These are phyloP conservation scores for Penicillium lividum DNA, from an alignment of 495 filamentous ascomycete genomes.

Conservation along the genomic window DNA sequence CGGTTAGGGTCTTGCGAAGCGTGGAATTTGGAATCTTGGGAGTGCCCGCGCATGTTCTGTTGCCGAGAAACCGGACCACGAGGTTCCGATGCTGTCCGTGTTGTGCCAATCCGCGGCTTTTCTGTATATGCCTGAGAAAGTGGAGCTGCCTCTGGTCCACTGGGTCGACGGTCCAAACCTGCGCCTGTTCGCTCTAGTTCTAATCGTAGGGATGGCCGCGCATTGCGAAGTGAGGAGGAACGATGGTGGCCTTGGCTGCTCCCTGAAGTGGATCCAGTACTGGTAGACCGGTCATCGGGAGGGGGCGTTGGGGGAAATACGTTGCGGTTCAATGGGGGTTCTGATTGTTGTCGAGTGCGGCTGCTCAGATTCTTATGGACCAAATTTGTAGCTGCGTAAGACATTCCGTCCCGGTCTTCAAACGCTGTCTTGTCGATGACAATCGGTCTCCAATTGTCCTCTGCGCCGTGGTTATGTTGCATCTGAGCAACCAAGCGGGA, in stretches of 20 bases:
- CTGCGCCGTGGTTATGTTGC: conserved; percentile 51
- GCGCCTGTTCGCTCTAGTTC: conserved; percentile 40
- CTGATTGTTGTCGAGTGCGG: conserved; percentile 76
- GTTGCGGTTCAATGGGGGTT: conserved; percentile 81
- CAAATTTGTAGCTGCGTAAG: conserved; percentile 86
- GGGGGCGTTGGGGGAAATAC: conserved; percentile 95
- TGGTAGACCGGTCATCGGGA: conserved; percentile 70
- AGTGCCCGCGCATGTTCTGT: conserved; percentile 27
- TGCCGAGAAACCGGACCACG: conserved; percentile 39
- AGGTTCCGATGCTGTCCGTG: conserved; percentile 56
- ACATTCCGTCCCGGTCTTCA: conserved; percentile 84
- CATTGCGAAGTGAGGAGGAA: conserved; percentile 32
- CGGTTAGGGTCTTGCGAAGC: conserved; percentile 16
- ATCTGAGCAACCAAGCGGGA: conserved; percentile 91
- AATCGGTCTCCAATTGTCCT: conserved; percentile 28
- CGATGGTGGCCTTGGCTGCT: conserved; percentile 20
- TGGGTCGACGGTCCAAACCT: conserved; percentile 28
- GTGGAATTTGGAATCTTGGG: conserved; percentile 13
- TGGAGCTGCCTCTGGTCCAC: conserved; percentile 11
- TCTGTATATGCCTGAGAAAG: conserved; percentile 23
- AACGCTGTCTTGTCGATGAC: conserved; percentile 35
- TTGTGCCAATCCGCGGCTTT: conserved; percentile 52
- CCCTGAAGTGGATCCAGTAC: conserved; percentile 15
- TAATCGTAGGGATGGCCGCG: conserved; percentile 39
- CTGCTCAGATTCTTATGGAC: conserved; percentile 80